Evolutionary conservation across 2,329 filamentous ascomycete species (phyloP).

Genomic region (Diaporthe sp.): DNA sequence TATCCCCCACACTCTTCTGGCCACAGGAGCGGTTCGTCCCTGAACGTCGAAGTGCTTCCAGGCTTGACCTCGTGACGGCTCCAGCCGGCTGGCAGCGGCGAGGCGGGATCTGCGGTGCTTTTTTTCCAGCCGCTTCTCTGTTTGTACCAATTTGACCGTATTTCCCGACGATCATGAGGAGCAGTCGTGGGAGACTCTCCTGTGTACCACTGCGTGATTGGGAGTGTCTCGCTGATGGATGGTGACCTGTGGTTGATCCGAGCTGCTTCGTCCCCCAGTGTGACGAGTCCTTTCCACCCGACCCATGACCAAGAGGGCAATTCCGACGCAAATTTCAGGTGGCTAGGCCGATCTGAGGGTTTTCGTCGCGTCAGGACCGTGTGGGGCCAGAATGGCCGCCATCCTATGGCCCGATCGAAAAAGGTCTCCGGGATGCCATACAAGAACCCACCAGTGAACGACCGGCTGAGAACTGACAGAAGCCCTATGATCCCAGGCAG

Average conservation of each 20-base stretch:
- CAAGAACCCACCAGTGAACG: slow-evolving; percentile 42
- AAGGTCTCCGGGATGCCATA: slow-evolving; percentile 42
- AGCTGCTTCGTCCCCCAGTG: neutral
- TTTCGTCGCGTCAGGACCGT: neutral
- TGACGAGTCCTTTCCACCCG: slow-evolving; percentile 7
- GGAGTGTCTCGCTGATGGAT: neutral
- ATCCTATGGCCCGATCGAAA: slow-evolving; percentile 42
- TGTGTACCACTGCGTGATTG: slow-evolving; percentile 16
- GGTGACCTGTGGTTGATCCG: neutral
- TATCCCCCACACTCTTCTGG: slow-evolving; percentile 6
- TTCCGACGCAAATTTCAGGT: neutral
- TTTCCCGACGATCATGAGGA: neutral
- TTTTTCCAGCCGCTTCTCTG: neutral
- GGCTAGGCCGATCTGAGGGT: neutral
- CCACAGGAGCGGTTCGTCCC: neutral
- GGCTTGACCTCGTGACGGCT: neutral
- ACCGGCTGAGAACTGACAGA: slow-evolving; percentile 20
- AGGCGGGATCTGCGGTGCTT: neutral
- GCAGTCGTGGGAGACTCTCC: neutral
- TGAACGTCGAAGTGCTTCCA: neutral
- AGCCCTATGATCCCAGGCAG: slow-evolving; percentile 38
- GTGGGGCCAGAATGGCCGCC: slow-evolving; percentile 16
- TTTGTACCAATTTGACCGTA: neutral
- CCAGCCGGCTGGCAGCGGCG: neutral
- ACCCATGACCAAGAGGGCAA: slow-evolving; percentile 36